Evolutionary conservation across 495 filamentous ascomycete genomes (phyloP), one percentile per base, ranked within the genome.

Genomic region (Echria macrotheca): DNA sequence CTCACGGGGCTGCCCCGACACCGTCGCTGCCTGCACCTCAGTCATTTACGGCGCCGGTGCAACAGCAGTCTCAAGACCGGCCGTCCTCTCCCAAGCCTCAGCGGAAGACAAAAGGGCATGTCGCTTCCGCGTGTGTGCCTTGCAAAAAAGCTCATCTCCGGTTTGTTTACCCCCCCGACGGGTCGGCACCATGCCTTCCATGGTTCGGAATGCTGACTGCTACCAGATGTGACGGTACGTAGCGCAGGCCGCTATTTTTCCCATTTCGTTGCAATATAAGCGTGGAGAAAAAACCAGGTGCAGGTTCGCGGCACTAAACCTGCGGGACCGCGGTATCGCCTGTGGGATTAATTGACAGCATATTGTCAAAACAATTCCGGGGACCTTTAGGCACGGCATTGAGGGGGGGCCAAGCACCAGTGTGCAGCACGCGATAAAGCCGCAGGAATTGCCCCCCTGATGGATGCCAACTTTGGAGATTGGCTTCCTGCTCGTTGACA

Each of bases 81-180:
- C 70, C 65, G 31, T 57, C 64, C 5, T 74, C 74, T 33, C 70
- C 75, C n/a, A 87, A 84, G 54, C 72, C 83, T 5, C 87, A 89
- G 12, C 79, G 90, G 54, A 87, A 91, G 57, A 84, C 89, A 6
- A 98, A 97, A 61, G 89, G 89, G 10, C 93, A 98, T 71, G 93
- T 98, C 39, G 89, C 91, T 28, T 96, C 91, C 26, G 93, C 93
- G 14, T 98, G 93, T 64, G 86, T 96, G 47, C 94, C 96, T 60
- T 98, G 93, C 73, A 96, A 96, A 65, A 89, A 84, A 68, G 95
- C 94, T 50, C 93, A 98, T 77, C 72, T 98, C 51, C 70, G 77
- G 76, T 78, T 68, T 55, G 67, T 64, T 44, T 24, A 40, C 46
- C 49, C 36, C 33, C 32, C 44, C 5, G 15, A 11, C 15, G 12